A percentile compares a stretch with the other conserved stretches of the same genome.
Conservation (phyloP, 2,329 filamentous ascomycete species). For the Ophiostoma sp. region DNA sequence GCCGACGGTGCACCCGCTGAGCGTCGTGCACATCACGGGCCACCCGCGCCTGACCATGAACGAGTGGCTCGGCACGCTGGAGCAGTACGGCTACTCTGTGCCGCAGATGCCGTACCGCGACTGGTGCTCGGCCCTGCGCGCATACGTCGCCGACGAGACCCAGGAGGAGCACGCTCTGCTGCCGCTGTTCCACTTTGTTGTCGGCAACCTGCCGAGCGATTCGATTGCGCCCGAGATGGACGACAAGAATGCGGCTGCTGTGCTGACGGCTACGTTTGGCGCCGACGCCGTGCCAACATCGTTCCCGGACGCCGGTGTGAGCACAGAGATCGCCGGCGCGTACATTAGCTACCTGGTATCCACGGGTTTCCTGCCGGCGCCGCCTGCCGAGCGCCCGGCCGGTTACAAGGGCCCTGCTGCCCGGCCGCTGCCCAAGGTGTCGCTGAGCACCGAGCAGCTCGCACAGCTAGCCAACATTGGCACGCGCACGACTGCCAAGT, state of each 20-base stretch:
- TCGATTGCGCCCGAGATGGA: constrained; percentile 65
- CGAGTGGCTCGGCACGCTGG: constrained; percentile 65
- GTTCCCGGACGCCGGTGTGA: constrained; percentile 10
- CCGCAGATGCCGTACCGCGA: constrained; percentile 60
- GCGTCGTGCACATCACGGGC: constrained; percentile 71
- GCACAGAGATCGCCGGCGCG: background rate
- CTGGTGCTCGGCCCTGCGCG: constrained; percentile 49
- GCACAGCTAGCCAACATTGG: constrained; percentile 11
- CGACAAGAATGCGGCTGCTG: constrained; percentile 60
- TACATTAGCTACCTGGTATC: constrained; percentile 15
- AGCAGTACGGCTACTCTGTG: constrained; percentile 66
- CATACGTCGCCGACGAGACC: constrained; percentile 59
- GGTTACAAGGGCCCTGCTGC: constrained; percentile 11
- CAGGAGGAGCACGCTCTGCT: constrained; percentile 63
- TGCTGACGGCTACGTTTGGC: constrained; percentile 39
- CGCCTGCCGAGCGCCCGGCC: constrained; percentile 6
- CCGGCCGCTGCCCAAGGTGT: background rate
- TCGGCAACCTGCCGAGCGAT: constrained; percentile 64
- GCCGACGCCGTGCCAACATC: constrained; percentile 18
- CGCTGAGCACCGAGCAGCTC: constrained; percentile 9
- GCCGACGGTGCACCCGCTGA: constrained; percentile 37
- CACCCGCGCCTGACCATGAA: constrained; percentile 75
- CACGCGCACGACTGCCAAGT: constrained; percentile 12
- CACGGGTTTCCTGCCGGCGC: constrained; percentile 12
- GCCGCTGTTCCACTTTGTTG: constrained; percentile 69